These are phyloP conservation scores for Strobilomyces echinocephalus DNA, from an alignment of 768 basidiomycete genomes.

Conservation along the genomic window DNA sequence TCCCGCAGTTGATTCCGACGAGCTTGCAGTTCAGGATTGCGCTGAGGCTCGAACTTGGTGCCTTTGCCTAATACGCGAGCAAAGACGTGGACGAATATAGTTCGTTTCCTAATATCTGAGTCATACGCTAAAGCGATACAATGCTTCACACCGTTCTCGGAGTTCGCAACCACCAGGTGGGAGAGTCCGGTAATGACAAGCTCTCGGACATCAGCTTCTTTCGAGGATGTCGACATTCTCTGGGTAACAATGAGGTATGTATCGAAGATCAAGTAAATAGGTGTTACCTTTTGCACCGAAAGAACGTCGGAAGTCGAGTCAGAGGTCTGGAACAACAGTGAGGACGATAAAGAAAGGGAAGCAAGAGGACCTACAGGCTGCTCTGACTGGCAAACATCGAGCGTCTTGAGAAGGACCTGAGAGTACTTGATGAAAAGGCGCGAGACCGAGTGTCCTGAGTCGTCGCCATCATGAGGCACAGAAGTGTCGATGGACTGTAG, in stretches of 20 bases:
- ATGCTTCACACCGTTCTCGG: constrained; percentile 86
- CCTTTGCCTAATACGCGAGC: constrained; percentile 76
- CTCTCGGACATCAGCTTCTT: constrained; percentile 63
- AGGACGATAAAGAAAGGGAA: background rate
- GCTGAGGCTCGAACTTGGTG: constrained; percentile 66
- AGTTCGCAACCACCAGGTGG: constrained; percentile 77
- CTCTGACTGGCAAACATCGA: constrained; percentile 51
- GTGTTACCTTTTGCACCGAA: constrained; percentile 43
- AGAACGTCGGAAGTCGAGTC: constrained; percentile 49
- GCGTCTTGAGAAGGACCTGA: constrained; percentile 54
- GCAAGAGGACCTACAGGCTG: constrained; percentile 32
- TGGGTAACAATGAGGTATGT: constrained; percentile 17
- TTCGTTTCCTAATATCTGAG: constrained; percentile 59
- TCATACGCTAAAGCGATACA: constrained; percentile 78
- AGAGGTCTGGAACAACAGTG: constrained; percentile 32
- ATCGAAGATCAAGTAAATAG: background rate
- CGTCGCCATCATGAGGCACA: constrained; percentile 51
- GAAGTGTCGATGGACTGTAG: constrained; percentile 55
- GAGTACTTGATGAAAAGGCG: constrained; percentile 79
- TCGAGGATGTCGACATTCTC: constrained; percentile 44
- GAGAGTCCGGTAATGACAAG: constrained; percentile 77
- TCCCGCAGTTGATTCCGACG: constrained; percentile 55
- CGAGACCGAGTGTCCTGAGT: constrained; percentile 64
- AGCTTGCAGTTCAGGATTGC: constrained; percentile 42
- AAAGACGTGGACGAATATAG: constrained; percentile 82